Evolutionary conservation across 2,329 filamentous ascomycete genomes (phyloP).

Genomic region (Dendrostoma leiphaemia): DNA sequence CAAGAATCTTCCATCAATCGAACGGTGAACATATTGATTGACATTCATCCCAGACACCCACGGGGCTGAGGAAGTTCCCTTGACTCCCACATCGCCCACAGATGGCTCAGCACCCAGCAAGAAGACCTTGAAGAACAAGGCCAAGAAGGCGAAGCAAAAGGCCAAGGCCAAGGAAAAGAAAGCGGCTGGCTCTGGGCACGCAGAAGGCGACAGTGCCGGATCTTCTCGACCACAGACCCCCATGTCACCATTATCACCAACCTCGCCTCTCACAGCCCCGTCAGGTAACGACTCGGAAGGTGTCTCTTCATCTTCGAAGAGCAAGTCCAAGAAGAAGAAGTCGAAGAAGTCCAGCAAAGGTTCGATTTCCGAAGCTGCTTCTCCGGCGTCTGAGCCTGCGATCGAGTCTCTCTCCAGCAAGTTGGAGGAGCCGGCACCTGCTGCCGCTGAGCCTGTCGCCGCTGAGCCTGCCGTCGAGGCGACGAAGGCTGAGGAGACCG

Average conservation of each 20-base stretch:
- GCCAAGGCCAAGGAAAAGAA: constrained; percentile 21
- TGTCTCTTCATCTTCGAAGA: constrained; percentile 13
- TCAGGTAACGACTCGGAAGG: constrained; percentile 5
- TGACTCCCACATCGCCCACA: constrained; percentile 11
- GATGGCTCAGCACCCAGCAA: constrained; percentile 12
- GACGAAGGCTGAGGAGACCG: constrained; percentile 3
- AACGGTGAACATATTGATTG: background rate
- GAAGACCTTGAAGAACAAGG: constrained; percentile 21
- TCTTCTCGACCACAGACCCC: constrained; percentile 12
- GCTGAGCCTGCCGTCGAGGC: background rate
- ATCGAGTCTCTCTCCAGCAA: background rate
- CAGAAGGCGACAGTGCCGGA: constrained; percentile 4
- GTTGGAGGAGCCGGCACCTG: background rate
- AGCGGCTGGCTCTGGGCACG: constrained; percentile 2
- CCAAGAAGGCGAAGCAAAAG: constrained; percentile 21
- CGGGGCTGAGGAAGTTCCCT: constrained; percentile 12
- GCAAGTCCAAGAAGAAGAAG: constrained; percentile 20
- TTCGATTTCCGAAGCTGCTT: constrained; percentile 1
- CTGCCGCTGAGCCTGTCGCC: too few relatives aligned
- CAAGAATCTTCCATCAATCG: background rate
- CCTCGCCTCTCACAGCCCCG: background rate
- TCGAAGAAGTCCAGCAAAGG: constrained; percentile 18
- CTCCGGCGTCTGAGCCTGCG: constrained; percentile 11
- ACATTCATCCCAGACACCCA: background rate
- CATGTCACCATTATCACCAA: constrained; percentile 5